phyloP scores from a whole-genome alignment of 345 rosid species.

The Fremontodendron californicum region DNA sequence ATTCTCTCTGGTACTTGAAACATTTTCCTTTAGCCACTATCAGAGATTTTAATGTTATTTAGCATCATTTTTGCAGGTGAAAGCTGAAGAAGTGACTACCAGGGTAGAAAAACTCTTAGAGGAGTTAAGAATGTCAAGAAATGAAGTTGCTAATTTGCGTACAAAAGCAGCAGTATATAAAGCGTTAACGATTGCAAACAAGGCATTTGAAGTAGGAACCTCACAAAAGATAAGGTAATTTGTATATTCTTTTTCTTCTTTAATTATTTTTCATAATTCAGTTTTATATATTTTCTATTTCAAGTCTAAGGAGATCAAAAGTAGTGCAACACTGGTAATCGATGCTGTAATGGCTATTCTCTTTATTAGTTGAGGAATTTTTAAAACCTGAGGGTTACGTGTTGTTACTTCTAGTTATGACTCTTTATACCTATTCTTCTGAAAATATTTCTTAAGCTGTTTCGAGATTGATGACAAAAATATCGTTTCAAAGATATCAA shows the following conservation, averaged over 20 bases:
- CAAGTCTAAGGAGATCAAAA: not conserved
- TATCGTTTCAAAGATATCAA: conserved; percentile 5
- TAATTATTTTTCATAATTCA: not conserved
- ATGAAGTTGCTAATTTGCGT: conserved; percentile 68
- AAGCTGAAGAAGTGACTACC: conserved; percentile 75
- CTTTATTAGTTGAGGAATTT: not conserved
- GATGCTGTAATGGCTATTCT: not conserved
- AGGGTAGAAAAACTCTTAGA: conserved; percentile 79
- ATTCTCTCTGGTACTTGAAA: not conserved
- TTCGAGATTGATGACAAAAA: not conserved
- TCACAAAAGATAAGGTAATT: conserved; percentile 54
- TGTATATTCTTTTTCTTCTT: not conserved
- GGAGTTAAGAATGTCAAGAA: conserved; percentile 65
- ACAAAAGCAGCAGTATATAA: conserved; percentile 70
- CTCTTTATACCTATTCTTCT: not conserved
- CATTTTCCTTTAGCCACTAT: not conserved
- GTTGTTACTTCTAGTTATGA: not conserved
- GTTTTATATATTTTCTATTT: not conserved
- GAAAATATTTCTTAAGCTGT: not conserved
- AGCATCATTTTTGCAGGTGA: conserved; percentile 54
- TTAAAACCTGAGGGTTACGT: not conserved
- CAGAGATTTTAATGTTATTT: conserved; percentile 1
- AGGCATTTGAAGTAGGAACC: conserved; percentile 58
- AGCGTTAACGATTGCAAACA: conserved; percentile 65
- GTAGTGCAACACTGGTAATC: not conserved